Base-by-base conservation (phyloP, 371 early-diverging fungal genomes). In the Apophysomyces ossiformis region DNA sequence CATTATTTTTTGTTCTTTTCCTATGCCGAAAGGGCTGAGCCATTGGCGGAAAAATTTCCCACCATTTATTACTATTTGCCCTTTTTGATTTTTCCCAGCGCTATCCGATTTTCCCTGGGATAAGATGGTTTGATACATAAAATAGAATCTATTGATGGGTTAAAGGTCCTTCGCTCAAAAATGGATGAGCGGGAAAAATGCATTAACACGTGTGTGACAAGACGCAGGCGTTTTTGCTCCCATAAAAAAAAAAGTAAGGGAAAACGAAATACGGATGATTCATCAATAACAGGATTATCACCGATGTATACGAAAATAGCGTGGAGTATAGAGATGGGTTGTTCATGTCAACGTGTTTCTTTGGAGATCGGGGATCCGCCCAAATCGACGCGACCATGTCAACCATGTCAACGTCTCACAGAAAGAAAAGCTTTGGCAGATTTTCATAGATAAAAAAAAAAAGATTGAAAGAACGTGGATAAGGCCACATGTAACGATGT, bases 401-500 rank as follows among this genome's bases (percentile, higher is more conserved):
- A 13, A 13, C 8, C 41, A 8, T 41, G 41, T 41, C 13, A 8
- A 2, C 41, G 41, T 41, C 13, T 41, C 54, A 21, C 54, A 50
- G 21, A 50, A 50, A n/a, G 54, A 50, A 21, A 50, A 21, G 21
- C 21, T 21, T 50, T 41, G 41, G 21, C 54, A n/a, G 54, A 50
- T 50, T 50, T 21, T 50, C 21, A 26, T 26, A 26, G 32, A 26
- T 26, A 26, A 26, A 26, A 26, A 26, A 26, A 26, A 21, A 21
- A 21, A 18, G 9, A 50, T 9, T 50, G 54, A 50, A 21, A 50
- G 54, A 50, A 50, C 54, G 54, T 50, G 54, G 54, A 50, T 50
- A 21, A 21, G 16, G 54, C 54, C 54, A 50, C 54, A 50, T 50
- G 54, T 50, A 50, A 50, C 54, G 21, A 50, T 50, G 54, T 26